Conservation (phyloP, 768 basidiomycete species). For the Podaxis pistillaris region DNA sequence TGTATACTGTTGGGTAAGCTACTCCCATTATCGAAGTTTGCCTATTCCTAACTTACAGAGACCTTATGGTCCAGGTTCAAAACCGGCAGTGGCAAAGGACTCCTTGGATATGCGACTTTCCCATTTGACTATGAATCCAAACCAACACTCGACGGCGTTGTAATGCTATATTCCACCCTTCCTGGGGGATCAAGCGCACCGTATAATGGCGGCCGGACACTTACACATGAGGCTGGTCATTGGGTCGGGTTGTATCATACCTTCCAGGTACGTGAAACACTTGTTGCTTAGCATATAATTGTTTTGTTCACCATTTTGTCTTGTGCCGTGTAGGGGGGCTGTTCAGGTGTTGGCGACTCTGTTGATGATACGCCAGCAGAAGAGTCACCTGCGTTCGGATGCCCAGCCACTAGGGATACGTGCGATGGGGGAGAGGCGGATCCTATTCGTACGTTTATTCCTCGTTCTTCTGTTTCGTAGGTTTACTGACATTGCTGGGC, state of each 20-base stretch:
- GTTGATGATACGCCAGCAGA: slow-evolving; percentile 29
- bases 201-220: slow-evolving; percentile 45
- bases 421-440: slow-evolving; percentile 29
- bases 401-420: slow-evolving; percentile 24
- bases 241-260: slow-evolving; percentile 59
- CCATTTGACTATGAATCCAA: slow-evolving; percentile 37
- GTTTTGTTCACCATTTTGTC: not conserved
- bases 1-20: slow-evolving; percentile 48
- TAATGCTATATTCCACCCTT: slow-evolving; percentile 35
- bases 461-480: not conserved
- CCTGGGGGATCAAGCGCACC: slow-evolving; percentile 36
- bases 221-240: slow-evolving; percentile 55
- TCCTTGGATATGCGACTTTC: slow-evolving; percentile 53
- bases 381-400: slow-evolving; percentile 26
- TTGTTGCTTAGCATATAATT: not conserved
- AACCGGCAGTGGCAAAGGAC: slow-evolving; percentile 28
- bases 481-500: not conserved
- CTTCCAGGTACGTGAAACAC: slow-evolving; percentile 36
- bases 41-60: slow-evolving; percentile 22
- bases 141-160: slow-evolving; percentile 47
- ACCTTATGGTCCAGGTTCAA: slow-evolving; percentile 21
- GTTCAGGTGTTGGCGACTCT: slow-evolving; percentile 23
- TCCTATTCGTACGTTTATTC: slow-evolving; percentile 27
- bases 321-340: slow-evolving; percentile 20
- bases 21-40: not conserved